These are phyloP conservation scores for Curvularia spicifera DNA, from an alignment of 2,329 filamentous ascomycete genomes.

Conservation along the genomic window DNA sequence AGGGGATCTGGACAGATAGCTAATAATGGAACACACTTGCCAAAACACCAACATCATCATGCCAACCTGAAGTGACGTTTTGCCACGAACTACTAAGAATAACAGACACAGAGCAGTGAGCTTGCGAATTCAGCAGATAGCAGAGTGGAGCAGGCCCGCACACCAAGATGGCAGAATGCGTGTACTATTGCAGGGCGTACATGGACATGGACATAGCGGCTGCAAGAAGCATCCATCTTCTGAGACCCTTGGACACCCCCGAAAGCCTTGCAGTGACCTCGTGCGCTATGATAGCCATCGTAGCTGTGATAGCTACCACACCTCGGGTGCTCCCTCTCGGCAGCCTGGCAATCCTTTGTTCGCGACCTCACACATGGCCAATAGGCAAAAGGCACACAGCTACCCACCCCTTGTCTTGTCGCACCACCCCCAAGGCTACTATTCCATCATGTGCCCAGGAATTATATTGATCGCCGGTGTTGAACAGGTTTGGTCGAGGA, in stretches of 20 bases:
- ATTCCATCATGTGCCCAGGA: constrained; percentile 27
- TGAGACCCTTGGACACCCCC: constrained; percentile 27
- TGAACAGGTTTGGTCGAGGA: constrained; percentile 10
- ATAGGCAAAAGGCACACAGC: neutral
- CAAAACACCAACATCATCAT: constrained; percentile 18
- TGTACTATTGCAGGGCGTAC: neutral
- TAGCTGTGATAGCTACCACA: constrained; percentile 3
- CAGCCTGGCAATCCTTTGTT: constrained; percentile 14
- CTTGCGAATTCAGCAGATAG: neutral
- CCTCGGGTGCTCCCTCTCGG: constrained; percentile 11
- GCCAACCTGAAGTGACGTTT: constrained; percentile 19
- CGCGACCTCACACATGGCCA: constrained; percentile 17
- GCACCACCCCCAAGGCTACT: constrained; percentile 6
- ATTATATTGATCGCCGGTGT: constrained; percentile 17
- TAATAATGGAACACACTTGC: constrained; percentile 17
- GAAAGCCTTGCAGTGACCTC: constrained; percentile 1
- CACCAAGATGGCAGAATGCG: constrained; percentile 5
- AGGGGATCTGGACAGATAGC: constrained; percentile 14
- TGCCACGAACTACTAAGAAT: constrained; percentile 18
- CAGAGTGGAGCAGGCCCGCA: neutral
- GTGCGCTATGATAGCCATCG: constrained; percentile 1
- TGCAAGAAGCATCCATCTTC: constrained; percentile 4
- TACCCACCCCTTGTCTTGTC: constrained; percentile 11
- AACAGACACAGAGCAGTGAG: neutral
- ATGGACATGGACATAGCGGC: neutral